Base-by-base conservation (phyloP, 2,329 filamentous ascomycete genomes). In the Apiospora phragmitis region DNA sequence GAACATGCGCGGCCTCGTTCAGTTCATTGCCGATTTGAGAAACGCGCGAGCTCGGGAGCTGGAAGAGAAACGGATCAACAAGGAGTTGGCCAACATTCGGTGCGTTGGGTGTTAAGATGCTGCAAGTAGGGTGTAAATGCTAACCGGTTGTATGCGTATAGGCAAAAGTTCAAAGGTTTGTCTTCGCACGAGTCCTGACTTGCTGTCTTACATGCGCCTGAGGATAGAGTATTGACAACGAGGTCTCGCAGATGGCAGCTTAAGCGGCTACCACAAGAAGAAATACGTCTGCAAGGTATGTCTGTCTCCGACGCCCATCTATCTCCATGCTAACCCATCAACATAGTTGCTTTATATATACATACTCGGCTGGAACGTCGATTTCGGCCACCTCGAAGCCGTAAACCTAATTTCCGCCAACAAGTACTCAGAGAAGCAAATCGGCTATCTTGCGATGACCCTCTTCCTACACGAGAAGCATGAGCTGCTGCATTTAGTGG, bases 381-480 rank as follows among this genome's bases (percentile, higher is more conserved):
- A 98, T 82, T 99, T 99, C 82, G 96, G 96, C 70, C 96, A 99
- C 80, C 90, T 99, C 75, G 96, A 99, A 84, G 97, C 97, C 43
- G 95, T 99, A 80, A 98, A 98, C 80, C 89, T 99, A 78, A 97
- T 99, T 76, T 98, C 95, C 38, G 95, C 95, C 70, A 94, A 88
- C 79, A 99, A 98, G 81, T 99, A 98, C 84, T 98, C 95, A 29
- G 96, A 99, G 82, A 99, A 99, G 85, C 96, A 99, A 86, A 99
- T 99, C 79, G 96, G 96, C 70, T 99, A 99, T 81, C 88, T 99
- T 76, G 96, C 96, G 69, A 97, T 99, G 82, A 99, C 96, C 1
- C 87, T 99, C 70, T 98, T 99, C 83, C 86, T 99, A 51, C 96
- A 99, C 82, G 96, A 99, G 83, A 91, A 97, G 81, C 96, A 99